Base-by-base conservation (phyloP, 1,284 basidiomycete genomes). In the Papiliotrema laurentii region DNA sequence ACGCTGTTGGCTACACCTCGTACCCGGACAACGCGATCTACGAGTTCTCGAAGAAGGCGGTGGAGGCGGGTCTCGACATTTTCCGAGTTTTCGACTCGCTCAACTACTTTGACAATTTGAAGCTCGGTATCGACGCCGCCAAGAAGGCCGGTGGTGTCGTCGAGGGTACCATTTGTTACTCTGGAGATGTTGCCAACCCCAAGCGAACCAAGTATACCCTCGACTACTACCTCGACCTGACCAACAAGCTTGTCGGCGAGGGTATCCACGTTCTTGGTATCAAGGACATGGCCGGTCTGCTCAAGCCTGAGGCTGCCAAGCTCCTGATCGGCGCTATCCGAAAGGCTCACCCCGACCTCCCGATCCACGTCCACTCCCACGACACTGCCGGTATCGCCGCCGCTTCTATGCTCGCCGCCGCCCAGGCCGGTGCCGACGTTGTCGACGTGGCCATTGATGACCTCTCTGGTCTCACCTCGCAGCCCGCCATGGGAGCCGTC, bases 11-110 rank as follows among this genome's bases (percentile, higher is more conserved):
- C 36, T 99, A 98, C 78, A 98, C 96, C 3, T 92, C 90, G 66
- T 98, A 98, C 77, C 94, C 96, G 27, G 96, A 99, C 76, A 99
- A 99, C 67, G 93, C 91, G 56, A 97, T 99, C 76, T 98, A 99
- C 76, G 96, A 98, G 73, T 94, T 94, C 78, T 92, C 87, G 53
- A 93, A 91, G 80, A 79, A 96, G 76, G 96, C 96, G 19, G 94
- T 99, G 25, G 93, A 98, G 78, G 96, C 94, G 61, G 96, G 96
- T 72, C 82, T 98, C 42, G 96, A 99, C 77, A 99, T 99, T 69
- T 99, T 99, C 89, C 84, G 96, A 73, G 92, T 99, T 50, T 99
- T 99, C 64, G 96, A 99, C 76, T 98, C 96, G 41, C 78, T 99
- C 76, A 97, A 97, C 79, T 97, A 97, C 75, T 85, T 97, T 58